A percentile compares a stretch with the other conserved stretches of the same genome.
phyloP scores from a whole-genome alignment of 2,329 filamentous ascomycete genomes.

The Calonectria crousiana region DNA sequence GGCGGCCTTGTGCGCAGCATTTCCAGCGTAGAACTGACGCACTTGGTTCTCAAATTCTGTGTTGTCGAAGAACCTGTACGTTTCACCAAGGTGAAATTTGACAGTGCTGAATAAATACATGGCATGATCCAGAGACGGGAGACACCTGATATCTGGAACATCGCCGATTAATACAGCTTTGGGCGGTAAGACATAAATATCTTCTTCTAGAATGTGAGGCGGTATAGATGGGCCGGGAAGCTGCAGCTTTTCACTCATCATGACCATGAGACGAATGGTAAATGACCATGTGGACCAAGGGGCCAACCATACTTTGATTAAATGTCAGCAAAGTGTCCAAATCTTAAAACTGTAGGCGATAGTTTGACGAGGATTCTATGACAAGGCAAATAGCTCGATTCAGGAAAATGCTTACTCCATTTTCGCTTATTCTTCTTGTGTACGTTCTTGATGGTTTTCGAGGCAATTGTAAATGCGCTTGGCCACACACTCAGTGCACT shows the following conservation, averaged over 20 bases:
- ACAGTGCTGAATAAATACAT: conserved; percentile 50
- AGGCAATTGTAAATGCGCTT: conserved; percentile 45
- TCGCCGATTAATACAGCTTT: conserved; percentile 27
- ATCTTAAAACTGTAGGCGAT: too few species aligned
- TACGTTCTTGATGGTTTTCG: conserved; percentile 46
- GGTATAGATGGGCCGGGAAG: conserved; percentile 35
- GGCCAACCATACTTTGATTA: conserved; percentile 43
- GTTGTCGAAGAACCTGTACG: conserved; percentile 52
- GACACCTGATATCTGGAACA: conserved; percentile 45
- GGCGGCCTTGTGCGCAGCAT: conserved; percentile 35
- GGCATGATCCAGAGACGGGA: conserved; percentile 50
- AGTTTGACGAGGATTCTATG: too few species aligned
- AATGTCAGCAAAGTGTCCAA: neutral
- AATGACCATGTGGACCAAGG: conserved; percentile 52
- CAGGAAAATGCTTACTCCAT: conserved; percentile 49
- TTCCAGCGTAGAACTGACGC: conserved; percentile 37
- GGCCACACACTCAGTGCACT: conserved; percentile 33
- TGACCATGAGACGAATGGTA: conserved; percentile 46
- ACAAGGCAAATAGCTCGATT: too few species aligned
- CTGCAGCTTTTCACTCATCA: conserved; percentile 47
- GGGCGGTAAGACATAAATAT: conserved; percentile 46
- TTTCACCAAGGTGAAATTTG: conserved; percentile 54
- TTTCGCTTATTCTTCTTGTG: conserved; percentile 44
- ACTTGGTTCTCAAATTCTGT: conserved; percentile 44
- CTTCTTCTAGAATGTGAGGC: conserved; percentile 37